Conservation (phyloP, 768 basidiomycete genomes). For the Leccinellum luteum region DNA sequence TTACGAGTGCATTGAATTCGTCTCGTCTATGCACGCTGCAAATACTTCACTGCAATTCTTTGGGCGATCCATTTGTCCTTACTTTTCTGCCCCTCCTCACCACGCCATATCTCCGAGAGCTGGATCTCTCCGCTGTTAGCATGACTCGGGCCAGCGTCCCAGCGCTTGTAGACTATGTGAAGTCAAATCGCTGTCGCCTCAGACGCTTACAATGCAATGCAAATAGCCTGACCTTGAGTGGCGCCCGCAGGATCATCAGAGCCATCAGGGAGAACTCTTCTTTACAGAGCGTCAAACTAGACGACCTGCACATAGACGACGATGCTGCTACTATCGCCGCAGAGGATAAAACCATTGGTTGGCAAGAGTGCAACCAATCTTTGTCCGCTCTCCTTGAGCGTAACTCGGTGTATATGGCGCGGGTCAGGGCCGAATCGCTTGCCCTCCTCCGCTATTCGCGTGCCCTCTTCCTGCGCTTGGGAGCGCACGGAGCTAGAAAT, state of each 20-base stretch:
- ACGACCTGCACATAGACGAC: constrained; percentile 39
- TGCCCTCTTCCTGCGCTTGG: constrained; percentile 43
- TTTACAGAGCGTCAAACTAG: constrained; percentile 48
- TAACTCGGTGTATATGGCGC: constrained; percentile 41
- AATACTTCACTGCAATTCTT: constrained; percentile 45
- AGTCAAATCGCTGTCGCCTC: constrained; percentile 49
- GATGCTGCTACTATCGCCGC: constrained; percentile 24
- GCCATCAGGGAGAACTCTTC: constrained; percentile 49
- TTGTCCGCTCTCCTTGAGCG: constrained; percentile 38
- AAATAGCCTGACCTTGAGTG: constrained; percentile 49
- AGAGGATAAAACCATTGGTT: constrained; percentile 23
- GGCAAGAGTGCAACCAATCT: constrained; percentile 32
- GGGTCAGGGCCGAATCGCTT: constrained; percentile 46
- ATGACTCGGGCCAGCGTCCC: constrained; percentile 43
- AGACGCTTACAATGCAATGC: constrained; percentile 52
- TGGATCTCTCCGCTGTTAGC: constrained; percentile 53
- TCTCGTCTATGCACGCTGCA: constrained; percentile 52
- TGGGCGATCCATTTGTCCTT: constrained; percentile 51
- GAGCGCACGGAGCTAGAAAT: constrained; percentile 2
- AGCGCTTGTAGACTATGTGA: constrained; percentile 46
- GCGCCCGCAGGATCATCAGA: constrained; percentile 43
- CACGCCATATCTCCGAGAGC: constrained; percentile 47
- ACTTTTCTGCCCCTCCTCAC: constrained; percentile 50
- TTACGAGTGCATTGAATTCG: constrained; percentile 51
- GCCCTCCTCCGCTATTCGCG: constrained; percentile 50